Conservation (phyloP, 306 rosid species). For the Castanea crenata region DNA sequence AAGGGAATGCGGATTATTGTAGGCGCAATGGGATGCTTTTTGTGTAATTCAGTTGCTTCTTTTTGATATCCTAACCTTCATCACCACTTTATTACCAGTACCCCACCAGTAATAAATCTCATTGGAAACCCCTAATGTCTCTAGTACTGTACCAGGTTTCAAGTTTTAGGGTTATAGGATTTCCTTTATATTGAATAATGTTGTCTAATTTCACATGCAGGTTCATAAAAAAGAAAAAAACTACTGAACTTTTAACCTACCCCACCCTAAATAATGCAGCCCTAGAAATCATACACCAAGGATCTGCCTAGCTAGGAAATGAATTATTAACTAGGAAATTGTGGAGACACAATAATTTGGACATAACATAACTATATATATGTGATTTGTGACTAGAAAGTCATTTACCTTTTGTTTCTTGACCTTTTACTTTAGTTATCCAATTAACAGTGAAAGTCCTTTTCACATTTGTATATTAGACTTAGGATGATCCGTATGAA, state of each 20-base stretch:
- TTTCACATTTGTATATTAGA: neutral
- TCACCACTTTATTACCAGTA: too few species aligned
- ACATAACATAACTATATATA: neutral
- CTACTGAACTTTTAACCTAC: constrained; percentile 15
- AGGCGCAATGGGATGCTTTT: too few species aligned
- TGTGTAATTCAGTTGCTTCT: too few species aligned
- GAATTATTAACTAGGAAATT: neutral
- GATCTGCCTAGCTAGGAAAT: constrained; percentile 18
- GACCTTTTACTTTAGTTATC: too few species aligned
- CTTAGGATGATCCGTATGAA: neutral
- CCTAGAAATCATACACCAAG: constrained; percentile 1
- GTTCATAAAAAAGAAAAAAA: neutral
- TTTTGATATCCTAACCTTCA: too few species aligned
- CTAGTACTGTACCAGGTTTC: neutral
- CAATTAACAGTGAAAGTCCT: too few species aligned
- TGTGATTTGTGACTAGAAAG: constrained; percentile 8
- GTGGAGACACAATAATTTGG: neutral
- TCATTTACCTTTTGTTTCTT: constrained; percentile 8
- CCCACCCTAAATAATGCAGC: constrained; percentile 20
- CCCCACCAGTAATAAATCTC: too few species aligned
- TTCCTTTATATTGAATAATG: neutral
- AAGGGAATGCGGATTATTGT: too few species aligned
- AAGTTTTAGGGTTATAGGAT: neutral
- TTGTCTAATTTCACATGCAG: neutral
- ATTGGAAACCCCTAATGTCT: too few species aligned